phyloP scores from a whole-genome alignment of 2,329 filamentous ascomycete species.

The Cryphonectria radicalis region DNA sequence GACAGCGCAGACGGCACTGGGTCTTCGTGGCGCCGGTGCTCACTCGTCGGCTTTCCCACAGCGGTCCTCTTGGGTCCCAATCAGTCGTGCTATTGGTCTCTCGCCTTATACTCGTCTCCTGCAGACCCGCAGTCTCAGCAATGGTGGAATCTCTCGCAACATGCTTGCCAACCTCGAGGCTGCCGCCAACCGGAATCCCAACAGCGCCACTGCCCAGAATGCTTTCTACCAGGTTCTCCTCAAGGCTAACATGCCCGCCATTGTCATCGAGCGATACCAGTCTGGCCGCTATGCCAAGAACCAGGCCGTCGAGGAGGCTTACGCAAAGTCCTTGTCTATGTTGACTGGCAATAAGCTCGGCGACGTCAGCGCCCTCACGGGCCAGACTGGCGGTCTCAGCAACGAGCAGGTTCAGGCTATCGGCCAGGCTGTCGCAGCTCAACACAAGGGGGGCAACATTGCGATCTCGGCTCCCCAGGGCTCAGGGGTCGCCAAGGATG shows the following conservation, averaged over 20 bases:
- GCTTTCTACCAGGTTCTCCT: conserved; percentile 92
- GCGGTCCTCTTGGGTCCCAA: not conserved
- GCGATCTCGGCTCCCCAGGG: conserved; percentile 56
- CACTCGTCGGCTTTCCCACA: not conserved
- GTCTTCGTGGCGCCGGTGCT: conserved; percentile 6
- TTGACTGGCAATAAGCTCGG: conserved; percentile 34
- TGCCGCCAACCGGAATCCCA: conserved; percentile 89
- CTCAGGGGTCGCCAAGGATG: conserved; percentile 71
- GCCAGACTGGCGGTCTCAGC: conserved; percentile 50
- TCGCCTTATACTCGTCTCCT: conserved; percentile 25
- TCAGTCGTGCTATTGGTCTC: conserved; percentile 19
- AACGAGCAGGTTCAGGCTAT: conserved; percentile 74
- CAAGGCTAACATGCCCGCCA: conserved; percentile 90
- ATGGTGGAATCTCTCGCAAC: conserved; percentile 58
- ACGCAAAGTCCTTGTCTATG: conserved; percentile 70
- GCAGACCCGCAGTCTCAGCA: conserved; percentile 46
- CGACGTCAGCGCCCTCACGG: conserved; percentile 32
- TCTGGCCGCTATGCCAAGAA: conserved; percentile 85
- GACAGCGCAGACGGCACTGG: conserved; percentile 2
- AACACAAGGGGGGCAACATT: conserved; percentile 68
- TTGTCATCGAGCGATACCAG: conserved; percentile 88
- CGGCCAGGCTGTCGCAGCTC: conserved; percentile 79
- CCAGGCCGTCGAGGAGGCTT: conserved; percentile 75
- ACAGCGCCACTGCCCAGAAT: conserved; percentile 85
- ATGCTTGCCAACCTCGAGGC: conserved; percentile 86